Base-by-base conservation (phyloP, 306 rosid species). In the Lithocarpus polystachyus region DNA sequence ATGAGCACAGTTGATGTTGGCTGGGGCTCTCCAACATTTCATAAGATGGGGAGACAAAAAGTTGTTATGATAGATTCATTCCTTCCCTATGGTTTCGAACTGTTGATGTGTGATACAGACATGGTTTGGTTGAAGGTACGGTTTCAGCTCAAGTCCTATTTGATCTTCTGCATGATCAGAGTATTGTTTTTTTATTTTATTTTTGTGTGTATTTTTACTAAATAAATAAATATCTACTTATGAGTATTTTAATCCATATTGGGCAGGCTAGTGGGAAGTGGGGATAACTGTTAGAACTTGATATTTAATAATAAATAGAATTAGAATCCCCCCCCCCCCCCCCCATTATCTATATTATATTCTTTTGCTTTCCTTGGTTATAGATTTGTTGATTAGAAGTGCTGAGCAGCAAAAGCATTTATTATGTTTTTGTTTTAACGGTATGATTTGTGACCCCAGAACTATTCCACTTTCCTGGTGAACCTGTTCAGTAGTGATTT, bases 61-160 rank as follows among this genome's bases (percentile, higher is more conserved):
- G 98, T 93, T 84, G 68, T 93, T 72, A 85, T 95, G 59, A 95
- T 95, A 67, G 94, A 95, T 71, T 85, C 92, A n/a, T 52, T 95
- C 69, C 90, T 95, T 45, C 99, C 98, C 51, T 91, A 77, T 71
- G 99, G 96, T 72, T 89, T 59, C 17, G 98, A 95, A 89, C 75
- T 95, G 74, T 86, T 95, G 88, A 93, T 95, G 99, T 95, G 99
- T 86, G 99, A 95, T 79, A 95, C 98, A 11, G 99, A 95, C 90
- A 95, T 95, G 99, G 98, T 95, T 68, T 95, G 99, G 99, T 83
- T 95, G 80, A 95, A 95, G 98, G 99, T 95, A 77, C 81, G 7
- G 67, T 5, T 76, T 56, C 74, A 72, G 43, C 29, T 26, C 24
- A 23, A 26, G 12, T 11, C 67, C 17, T 23, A 4, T 12, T 23